These are phyloP conservation scores for Lipomyces yamanashiensis DNA, from an alignment of 805 yeast genomes.

Conservation along the genomic window DNA sequence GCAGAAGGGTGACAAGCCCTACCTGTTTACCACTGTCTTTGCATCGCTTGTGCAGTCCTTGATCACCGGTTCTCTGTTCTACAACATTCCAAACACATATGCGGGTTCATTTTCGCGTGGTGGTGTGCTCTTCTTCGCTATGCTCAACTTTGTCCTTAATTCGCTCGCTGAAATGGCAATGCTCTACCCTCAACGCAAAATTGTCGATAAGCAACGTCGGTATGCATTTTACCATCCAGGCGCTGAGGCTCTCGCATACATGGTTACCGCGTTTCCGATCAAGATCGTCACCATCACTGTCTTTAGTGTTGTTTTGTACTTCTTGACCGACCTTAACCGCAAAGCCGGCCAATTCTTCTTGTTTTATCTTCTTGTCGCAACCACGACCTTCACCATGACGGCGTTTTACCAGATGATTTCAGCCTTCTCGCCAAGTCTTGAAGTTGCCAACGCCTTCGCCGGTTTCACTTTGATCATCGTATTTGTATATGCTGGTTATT, in stretches of 20 bases:
- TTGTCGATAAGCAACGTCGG: constrained; percentile 62
- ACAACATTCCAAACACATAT: constrained; percentile 56
- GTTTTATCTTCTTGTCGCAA: constrained; percentile 52
- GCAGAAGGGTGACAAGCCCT: constrained; percentile 60
- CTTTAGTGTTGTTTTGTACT: constrained; percentile 58
- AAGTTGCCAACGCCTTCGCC: constrained; percentile 54
- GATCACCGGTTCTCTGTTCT: constrained; percentile 66
- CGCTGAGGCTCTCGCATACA: constrained; percentile 67
- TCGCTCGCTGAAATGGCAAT: constrained; percentile 53
- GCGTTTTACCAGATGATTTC: constrained; percentile 55
- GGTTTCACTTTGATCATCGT: constrained; percentile 51
- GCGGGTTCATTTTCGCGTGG: constrained; percentile 66
- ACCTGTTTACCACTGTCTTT: constrained; percentile 50
- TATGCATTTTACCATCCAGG: constrained; percentile 65
- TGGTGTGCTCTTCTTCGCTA: constrained; percentile 65
- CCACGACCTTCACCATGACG: constrained; percentile 59
- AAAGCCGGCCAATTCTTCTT: constrained; percentile 59
- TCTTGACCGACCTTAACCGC: constrained; percentile 59
- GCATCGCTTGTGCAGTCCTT: constrained; percentile 62
- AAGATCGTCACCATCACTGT: constrained; percentile 51
- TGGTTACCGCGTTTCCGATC: constrained; percentile 62
- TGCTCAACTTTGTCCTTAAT: constrained; percentile 53
- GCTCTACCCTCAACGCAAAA: constrained; percentile 55
- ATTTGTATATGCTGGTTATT: constrained; percentile 53
- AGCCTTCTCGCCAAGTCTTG: constrained; percentile 41